Conservation (phyloP, 176 grass and related monocot genomes). For the Canna indica region DNA sequence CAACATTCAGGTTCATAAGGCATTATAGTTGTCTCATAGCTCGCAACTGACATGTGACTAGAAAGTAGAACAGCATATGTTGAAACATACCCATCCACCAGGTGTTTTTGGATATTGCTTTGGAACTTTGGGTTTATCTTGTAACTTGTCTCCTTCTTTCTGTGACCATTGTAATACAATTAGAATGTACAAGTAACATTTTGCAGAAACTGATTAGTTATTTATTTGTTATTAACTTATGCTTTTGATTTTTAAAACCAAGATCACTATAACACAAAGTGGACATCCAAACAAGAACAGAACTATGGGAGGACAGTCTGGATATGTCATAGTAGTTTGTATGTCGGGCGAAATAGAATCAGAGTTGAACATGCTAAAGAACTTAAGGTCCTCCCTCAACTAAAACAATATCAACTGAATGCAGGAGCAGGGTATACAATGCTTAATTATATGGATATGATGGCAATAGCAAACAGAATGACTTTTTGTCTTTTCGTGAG, state of each 20-base stretch:
- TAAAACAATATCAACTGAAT: neutral
- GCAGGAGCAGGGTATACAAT: neutral
- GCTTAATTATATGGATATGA: neutral
- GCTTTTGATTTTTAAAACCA: no score
- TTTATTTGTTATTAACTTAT: no score
- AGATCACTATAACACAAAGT: no score
- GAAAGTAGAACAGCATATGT: neutral
- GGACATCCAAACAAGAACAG: no score
- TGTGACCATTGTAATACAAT: conserved; percentile 25
- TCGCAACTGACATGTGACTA: neutral
- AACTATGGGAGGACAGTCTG: no score
- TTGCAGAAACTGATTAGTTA: neutral
- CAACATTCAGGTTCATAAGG: neutral
- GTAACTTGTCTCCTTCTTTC: conserved; percentile 70
- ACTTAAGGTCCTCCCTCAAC: neutral
- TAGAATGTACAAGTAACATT: conserved; percentile 7
- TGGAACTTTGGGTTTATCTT: conserved; percentile 86
- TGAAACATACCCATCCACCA: conserved; percentile 52
- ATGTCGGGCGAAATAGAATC: neutral
- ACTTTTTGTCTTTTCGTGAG: neutral
- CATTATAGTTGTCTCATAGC: neutral
- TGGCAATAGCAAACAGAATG: neutral
- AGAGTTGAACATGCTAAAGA: neutral
- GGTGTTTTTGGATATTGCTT: conserved; percentile 77
- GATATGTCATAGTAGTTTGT: no score